A percentile compares a stretch with the other conserved stretches of the same genome.
phyloP scores from a whole-genome alignment of 2,329 filamentous ascomycete species.

The Plenodomus biglobosus region DNA sequence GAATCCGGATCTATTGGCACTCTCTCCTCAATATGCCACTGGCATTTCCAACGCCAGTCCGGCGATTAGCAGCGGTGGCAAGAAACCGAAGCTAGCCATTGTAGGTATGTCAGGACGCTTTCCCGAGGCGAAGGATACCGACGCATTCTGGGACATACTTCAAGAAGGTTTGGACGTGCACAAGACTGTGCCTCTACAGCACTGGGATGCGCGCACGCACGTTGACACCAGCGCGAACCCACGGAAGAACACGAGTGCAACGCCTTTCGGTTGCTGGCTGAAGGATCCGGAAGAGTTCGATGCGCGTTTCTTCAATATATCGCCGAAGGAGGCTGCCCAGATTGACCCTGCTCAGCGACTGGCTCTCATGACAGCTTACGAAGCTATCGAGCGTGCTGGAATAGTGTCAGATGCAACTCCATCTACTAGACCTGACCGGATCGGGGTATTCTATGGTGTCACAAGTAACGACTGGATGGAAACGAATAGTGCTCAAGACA shows the following conservation, averaged over 20 bases:
- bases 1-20: background rate
- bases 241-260: slow-evolving; percentile 1
- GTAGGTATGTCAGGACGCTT: slow-evolving; percentile 6
- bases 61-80: no score
- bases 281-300: slow-evolving; percentile 24
- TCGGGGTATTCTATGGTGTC: slow-evolving; percentile 39
- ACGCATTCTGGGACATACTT: slow-evolving; percentile 5
- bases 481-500: slow-evolving; percentile 23
- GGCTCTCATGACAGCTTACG: slow-evolving; percentile 20
- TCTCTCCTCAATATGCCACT: background rate
- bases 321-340: slow-evolving; percentile 23
- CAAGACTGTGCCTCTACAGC: background rate
- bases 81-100: slow-evolving; percentile 1
- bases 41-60: no score
- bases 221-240: background rate
- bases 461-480: slow-evolving; percentile 37
- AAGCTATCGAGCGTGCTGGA: slow-evolving; percentile 26
- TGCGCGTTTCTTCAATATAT: slow-evolving; percentile 26
- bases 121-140: slow-evolving; percentile 2
- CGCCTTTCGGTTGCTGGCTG: slow-evolving; percentile 24
- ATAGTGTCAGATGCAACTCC: slow-evolving; percentile 28
- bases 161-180: slow-evolving; percentile 4
- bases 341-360: slow-evolving; percentile 25
- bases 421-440: slow-evolving; percentile 26
- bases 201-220: background rate